Conservation (phyloP, 2,329 filamentous ascomycete species). For the Pseudogymnoascus sp. region DNA sequence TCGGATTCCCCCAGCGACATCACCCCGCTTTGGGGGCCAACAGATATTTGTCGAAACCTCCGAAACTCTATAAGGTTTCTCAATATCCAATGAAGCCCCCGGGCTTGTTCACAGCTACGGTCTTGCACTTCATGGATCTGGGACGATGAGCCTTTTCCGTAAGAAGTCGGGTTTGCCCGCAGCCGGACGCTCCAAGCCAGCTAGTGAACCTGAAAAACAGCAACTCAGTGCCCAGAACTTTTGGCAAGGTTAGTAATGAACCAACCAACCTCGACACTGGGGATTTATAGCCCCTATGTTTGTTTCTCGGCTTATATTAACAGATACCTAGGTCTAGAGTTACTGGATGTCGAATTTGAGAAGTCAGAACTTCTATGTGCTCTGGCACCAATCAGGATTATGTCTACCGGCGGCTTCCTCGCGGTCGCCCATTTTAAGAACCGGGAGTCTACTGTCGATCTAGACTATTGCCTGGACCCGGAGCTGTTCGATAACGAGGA, state of each 20-base stretch:
- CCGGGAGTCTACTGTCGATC: conserved; percentile 11
- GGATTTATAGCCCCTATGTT: too few species aligned
- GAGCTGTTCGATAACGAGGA: neutral
- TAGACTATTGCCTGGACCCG: conserved; percentile 16
- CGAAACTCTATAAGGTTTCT: neutral
- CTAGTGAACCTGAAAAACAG: neutral
- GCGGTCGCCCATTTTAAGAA: conserved; percentile 12
- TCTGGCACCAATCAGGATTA: conserved; percentile 13
- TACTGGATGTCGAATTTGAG: neutral
- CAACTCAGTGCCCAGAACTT: neutral
- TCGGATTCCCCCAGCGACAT: neutral
- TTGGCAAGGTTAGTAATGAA: neutral
- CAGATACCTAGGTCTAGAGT: neutral
- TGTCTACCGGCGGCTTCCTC: conserved; percentile 13
- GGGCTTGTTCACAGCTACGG: neutral
- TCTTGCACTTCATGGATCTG: neutral
- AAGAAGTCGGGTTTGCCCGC: neutral
- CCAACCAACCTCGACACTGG: too few species aligned
- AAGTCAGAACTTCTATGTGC: neutral
- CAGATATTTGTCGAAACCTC: too few species aligned
- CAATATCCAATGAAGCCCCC: neutral
- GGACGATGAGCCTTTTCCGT: neutral
- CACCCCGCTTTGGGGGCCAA: neutral
- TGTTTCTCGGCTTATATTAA: too few species aligned
- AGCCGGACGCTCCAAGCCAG: neutral